These are phyloP conservation scores for Globisporangium emineosum DNA, from an alignment of 352 stramenopile species.

Conservation along the genomic window DNA sequence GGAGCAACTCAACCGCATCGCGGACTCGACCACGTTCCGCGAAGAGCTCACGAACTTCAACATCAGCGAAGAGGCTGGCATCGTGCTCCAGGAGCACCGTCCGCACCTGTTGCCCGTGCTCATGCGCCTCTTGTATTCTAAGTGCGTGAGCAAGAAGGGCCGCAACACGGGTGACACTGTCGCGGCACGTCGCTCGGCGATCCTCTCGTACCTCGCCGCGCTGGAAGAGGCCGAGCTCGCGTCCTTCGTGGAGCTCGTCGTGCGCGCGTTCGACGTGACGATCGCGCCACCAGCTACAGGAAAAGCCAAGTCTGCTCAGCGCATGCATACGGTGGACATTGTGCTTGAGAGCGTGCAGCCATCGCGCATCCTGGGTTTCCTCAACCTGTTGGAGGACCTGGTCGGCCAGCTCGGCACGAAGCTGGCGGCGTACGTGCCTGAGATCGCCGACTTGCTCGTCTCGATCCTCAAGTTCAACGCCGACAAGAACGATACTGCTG, in stretches of 20 bases:
- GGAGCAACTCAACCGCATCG: constrained; percentile 77
- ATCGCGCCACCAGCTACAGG: constrained; percentile 21
- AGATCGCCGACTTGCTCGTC: constrained; percentile 72
- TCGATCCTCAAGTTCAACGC: constrained; percentile 65
- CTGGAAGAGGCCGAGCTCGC: constrained; percentile 72
- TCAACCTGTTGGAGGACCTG: constrained; percentile 88
- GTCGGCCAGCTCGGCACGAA: constrained; percentile 85
- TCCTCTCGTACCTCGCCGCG: constrained; percentile 87
- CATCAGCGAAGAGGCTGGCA: constrained; percentile 58
- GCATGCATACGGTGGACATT: constrained; percentile 12
- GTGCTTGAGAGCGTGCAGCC: constrained; percentile 56
- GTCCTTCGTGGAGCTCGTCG: constrained; percentile 87
- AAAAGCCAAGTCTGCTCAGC: background rate
- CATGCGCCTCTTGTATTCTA: constrained; percentile 88
- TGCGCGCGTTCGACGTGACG: constrained; percentile 80
- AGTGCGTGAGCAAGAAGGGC: constrained; percentile 86
- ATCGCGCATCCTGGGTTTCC: constrained; percentile 84
- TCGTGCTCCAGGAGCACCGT: constrained; percentile 82
- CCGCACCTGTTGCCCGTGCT: constrained; percentile 79
- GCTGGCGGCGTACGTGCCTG: constrained; percentile 74
- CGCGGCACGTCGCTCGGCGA: constrained; percentile 79
- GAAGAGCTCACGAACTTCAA: constrained; percentile 91
- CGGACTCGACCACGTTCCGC: constrained; percentile 78
- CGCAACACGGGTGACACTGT: constrained; percentile 83
- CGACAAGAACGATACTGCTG: constrained; percentile 4